phyloP scores from a whole-genome alignment of 129 eudicot genomes.

The Kitagawia praeruptora region DNA sequence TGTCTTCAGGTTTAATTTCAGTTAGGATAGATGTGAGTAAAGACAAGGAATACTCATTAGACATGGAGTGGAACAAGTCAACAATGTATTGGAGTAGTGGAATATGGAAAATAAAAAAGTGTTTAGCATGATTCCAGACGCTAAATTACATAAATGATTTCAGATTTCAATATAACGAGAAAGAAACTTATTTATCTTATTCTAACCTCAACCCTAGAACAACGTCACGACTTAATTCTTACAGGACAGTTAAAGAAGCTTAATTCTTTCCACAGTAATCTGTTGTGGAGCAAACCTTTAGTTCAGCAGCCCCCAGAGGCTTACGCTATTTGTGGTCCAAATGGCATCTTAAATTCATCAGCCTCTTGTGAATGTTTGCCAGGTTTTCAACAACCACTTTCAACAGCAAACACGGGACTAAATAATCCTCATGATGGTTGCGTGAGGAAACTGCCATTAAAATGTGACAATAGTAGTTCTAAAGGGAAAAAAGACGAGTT shows the following conservation, averaged over 20 bases:
- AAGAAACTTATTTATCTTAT: conserved; percentile 30
- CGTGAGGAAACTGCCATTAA: conserved; percentile 13
- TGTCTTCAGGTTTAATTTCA: conserved; percentile 24
- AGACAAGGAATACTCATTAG: neutral
- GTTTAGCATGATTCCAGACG: conserved; percentile 24
- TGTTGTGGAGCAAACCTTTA: neutral
- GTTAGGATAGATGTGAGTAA: conserved; percentile 12
- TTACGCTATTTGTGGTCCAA: conserved; percentile 26
- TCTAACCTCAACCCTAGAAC: neutral
- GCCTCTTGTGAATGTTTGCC: conserved; percentile 17
- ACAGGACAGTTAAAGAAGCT: conserved; percentile 25
- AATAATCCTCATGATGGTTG: conserved; percentile 20
- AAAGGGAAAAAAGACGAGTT: conserved; percentile 8
- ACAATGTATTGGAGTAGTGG: conserved; percentile 24
- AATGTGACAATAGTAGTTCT: conserved; percentile 13
- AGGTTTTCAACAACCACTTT: conserved; percentile 16
- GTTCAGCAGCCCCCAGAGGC: conserved; percentile 8
- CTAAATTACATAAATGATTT: conserved; percentile 9
- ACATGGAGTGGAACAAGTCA: conserved; percentile 21
- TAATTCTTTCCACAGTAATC: neutral
- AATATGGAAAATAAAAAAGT: conserved; percentile 14
- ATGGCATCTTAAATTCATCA: conserved; percentile 8
- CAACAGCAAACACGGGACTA: neutral
- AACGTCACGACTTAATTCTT: conserved; percentile 20
- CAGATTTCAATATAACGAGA: conserved; percentile 17